Conservation (phyloP, 805 yeast species). For the Lipomyces anomalus region DNA sequence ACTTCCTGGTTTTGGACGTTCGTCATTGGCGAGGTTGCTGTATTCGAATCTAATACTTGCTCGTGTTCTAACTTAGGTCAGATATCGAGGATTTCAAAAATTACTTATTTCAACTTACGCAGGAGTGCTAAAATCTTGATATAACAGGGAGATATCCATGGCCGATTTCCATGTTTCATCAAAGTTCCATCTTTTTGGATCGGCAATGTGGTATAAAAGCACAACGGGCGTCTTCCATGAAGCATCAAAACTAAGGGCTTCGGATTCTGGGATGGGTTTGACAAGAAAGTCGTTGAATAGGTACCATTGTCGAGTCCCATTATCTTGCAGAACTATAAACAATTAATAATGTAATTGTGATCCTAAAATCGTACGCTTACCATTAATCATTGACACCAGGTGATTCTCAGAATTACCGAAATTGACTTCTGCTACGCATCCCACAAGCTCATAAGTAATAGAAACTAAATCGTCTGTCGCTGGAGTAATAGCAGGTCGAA, state of each 20-base stretch:
- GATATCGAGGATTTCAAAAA: slow-evolving; percentile 43
- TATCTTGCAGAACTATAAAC: slow-evolving; percentile 8
- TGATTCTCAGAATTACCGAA: slow-evolving; percentile 31
- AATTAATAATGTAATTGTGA: not conserved
- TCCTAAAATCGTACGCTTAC: no score
- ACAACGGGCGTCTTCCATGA: slow-evolving; percentile 84
- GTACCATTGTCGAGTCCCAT: slow-evolving; percentile 51
- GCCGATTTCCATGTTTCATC: slow-evolving; percentile 45
- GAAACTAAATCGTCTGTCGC: not conserved
- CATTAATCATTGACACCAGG: slow-evolving; percentile 33
- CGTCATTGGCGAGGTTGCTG: slow-evolving; percentile 56
- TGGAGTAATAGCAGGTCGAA: not conserved
- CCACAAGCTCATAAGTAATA: slow-evolving; percentile 30
- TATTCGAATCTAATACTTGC: slow-evolving; percentile 57
- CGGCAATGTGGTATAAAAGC: slow-evolving; percentile 53
- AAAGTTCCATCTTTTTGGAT: slow-evolving; percentile 31
- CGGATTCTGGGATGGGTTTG: slow-evolving; percentile 62
- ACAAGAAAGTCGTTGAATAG: slow-evolving; percentile 90
- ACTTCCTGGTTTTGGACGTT: slow-evolving; percentile 70
- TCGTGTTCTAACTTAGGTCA: no score
- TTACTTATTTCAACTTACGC: slow-evolving; percentile 1
- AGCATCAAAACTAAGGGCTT: slow-evolving; percentile 64
- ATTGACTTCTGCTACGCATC: slow-evolving; percentile 35
- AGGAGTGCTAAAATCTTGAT: slow-evolving; percentile 43
- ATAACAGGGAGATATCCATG: slow-evolving; percentile 60